Conservation (phyloP, 2,329 filamentous ascomycete genomes). For the Microsporum ferrugineum region DNA sequence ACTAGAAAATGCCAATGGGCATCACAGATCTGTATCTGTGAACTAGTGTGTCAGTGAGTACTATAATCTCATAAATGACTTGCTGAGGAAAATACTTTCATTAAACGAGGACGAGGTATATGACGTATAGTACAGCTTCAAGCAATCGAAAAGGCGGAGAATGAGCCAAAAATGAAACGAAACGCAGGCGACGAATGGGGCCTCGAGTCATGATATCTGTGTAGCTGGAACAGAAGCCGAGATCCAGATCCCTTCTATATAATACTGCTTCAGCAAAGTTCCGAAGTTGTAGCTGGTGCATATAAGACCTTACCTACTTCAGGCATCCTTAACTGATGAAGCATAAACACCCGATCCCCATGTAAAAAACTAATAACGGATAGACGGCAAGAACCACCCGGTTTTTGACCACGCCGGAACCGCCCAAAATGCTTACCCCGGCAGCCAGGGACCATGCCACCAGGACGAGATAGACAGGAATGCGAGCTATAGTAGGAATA, state of each 20-base stretch:
- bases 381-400: conserved; percentile 88
- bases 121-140: not conserved
- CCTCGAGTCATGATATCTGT: not conserved
- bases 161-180: not conserved
- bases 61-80: not conserved
- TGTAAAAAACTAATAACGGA: conserved; percentile 88
- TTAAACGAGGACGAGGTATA: not conserved
- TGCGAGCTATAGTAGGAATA: conserved; percentile 66
- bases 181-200: not conserved
- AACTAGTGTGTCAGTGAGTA: not conserved
- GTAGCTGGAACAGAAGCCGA: not conserved
- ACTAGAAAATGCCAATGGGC: too few species aligned
- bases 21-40: too few species aligned
- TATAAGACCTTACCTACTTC: not conserved
- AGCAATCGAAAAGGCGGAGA: not conserved
- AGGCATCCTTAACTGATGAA: conserved; percentile 65
- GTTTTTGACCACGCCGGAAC: conserved; percentile 91
- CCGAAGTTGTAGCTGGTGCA: not conserved
- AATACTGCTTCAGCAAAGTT: not conserved
- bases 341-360: conserved; percentile 85
- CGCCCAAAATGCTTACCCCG: conserved; percentile 88
- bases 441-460: conserved; percentile 89
- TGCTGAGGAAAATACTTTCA: not conserved
- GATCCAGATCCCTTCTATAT: not conserved
- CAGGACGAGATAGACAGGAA: conserved; percentile 82